These are phyloP conservation scores for Exserohilum turcica DNA, from an alignment of 2,329 filamentous ascomycete genomes.

Conservation along the genomic window DNA sequence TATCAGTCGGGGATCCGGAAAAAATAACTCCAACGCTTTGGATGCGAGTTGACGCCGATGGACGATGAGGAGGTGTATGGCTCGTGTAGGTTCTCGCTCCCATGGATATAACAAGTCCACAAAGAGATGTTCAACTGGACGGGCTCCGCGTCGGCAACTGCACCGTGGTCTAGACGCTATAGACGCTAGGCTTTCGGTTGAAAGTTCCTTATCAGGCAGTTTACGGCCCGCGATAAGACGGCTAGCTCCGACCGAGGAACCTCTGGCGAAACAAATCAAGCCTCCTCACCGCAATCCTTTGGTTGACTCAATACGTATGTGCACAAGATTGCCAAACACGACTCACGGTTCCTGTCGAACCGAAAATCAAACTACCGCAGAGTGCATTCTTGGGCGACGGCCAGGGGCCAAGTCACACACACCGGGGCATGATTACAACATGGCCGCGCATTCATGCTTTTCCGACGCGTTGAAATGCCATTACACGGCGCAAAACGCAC, in stretches of 20 bases:
- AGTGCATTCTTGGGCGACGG: neutral
- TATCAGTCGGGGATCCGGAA: constrained; percentile 17
- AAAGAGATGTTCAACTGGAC: no score
- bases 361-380: neutral
- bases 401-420: neutral
- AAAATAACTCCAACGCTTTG: constrained; percentile 22
- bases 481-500: no score
- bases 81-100: no score
- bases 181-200: neutral
- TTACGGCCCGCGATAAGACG: neutral
- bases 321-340: neutral
- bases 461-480: neutral
- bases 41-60: constrained; percentile 5
- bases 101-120: neutral
- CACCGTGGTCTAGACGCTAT: no score
- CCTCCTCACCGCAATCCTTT: neutral
- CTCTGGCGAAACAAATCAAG: neutral
- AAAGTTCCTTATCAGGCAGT: neutral
- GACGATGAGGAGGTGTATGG: neutral
- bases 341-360: neutral
- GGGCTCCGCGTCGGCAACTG: neutral
- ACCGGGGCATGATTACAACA: neutral
- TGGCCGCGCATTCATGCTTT: neutral
- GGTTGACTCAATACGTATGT: neutral
- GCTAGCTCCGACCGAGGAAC: neutral